These are phyloP conservation scores for Rehmannia glutinosa DNA, from an alignment of 257 asterid genomes.

Conservation along the genomic window DNA sequence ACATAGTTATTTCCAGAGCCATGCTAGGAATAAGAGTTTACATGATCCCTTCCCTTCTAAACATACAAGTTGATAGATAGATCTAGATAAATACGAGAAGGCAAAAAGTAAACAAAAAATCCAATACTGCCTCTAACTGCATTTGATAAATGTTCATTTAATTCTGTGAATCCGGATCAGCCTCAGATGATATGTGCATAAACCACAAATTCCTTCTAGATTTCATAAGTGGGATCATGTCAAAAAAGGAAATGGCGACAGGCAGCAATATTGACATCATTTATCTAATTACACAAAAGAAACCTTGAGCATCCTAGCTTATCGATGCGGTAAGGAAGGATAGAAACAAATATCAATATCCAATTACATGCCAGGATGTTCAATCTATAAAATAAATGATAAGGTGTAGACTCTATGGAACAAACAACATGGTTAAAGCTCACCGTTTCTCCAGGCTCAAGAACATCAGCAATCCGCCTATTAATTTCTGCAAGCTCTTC, in stretches of 20 bases:
- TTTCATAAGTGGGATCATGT: background rate
- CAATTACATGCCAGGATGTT: constrained; percentile 5
- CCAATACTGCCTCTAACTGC: background rate
- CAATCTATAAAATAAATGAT: background rate
- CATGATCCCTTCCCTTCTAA: too few relatives aligned
- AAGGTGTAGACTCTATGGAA: background rate
- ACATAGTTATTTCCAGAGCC: background rate
- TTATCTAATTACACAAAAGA: background rate
- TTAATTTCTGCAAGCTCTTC: constrained; percentile 76
- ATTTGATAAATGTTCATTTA: background rate
- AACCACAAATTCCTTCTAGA: background rate
- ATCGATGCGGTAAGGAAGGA: background rate
- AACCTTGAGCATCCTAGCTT: background rate
- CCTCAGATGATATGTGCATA: background rate
- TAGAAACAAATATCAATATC: background rate
- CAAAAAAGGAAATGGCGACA: background rate
- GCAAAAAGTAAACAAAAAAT: background rate
- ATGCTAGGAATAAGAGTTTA: too few relatives aligned
- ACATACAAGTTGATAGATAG: background rate
- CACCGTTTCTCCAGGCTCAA: constrained; percentile 93
- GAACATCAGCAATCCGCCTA: constrained; percentile 85
- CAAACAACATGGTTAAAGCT: constrained; percentile 11
- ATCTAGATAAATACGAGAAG: background rate
- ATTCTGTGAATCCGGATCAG: background rate
- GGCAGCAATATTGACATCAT: constrained; percentile 7